Base-by-base conservation (phyloP, 371 early-diverging fungal species). In the Rhizopus delemar region DNA sequence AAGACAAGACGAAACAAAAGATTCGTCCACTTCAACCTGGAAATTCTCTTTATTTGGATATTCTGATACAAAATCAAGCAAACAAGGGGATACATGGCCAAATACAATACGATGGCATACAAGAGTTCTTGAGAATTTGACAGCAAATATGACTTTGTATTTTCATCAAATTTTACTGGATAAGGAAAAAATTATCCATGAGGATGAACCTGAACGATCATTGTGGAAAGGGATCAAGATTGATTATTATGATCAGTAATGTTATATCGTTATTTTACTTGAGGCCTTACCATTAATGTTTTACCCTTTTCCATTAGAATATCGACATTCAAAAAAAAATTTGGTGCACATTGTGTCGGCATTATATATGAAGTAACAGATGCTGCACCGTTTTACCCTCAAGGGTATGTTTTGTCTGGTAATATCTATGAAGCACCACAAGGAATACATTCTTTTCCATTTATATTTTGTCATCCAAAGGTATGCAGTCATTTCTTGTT, bases 381-480 rank as follows among this genome's bases (percentile, higher is more conserved):
- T 9, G 68, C 71, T 8, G 71, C 73, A 0, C 81, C 82, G 3
- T 88, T 85, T 53, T 69, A 81, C 45, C 71, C 74, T 1, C 66
- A 78, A 35, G 88, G 88, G 0, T 86, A 83, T 57, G 74, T 80
- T 3, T 78, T 78, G 49, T 59, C 71, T 15, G 72, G 56, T n/a
- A 50, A 50, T 3, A 69, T 73, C 1, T 88, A 86, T 57, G 82
- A 85, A 49, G 54, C 83, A n/a, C 86, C 86, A 3, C 81, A 81
- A 22, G 88, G 86, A 0, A 62, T 85, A 31, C 81, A 85, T 51
- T 88, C 88, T 1, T 88, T 88, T 56, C 88, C 86, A 9, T 86
- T 82, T 45, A 86, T 88, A 52, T 88, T 81, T 53, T 78, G 82
- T 56, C 78, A 81, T 61, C 88, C 86, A 39, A 78, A 82, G 56